Evolutionary conservation across 495 filamentous ascomycete species (phyloP).

Genomic region (Trichoderma gamsii): DNA sequence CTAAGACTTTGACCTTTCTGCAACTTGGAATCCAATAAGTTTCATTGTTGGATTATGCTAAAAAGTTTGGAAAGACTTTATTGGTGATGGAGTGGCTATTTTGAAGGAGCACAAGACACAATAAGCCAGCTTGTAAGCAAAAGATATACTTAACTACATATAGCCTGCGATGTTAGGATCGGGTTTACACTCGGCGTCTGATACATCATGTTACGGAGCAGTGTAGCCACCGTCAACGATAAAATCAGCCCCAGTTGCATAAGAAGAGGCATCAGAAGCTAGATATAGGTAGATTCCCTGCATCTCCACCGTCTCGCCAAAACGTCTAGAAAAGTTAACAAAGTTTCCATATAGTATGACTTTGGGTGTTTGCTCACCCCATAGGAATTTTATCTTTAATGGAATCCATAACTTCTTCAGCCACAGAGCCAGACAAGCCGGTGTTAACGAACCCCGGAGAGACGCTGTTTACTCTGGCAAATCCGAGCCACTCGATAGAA

Average conservation of each 20-base stretch:
- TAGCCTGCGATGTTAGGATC: too few species aligned
- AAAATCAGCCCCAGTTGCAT: slow-evolving; percentile 77
- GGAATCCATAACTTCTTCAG: slow-evolving; percentile 61
- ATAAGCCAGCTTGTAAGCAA: too few species aligned
- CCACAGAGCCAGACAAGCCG: slow-evolving; percentile 70
- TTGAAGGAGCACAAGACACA: too few species aligned
- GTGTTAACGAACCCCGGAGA: slow-evolving; percentile 86
- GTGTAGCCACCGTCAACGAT: slow-evolving; percentile 64
- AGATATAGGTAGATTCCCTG: slow-evolving; percentile 85
- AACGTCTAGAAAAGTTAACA: slow-evolving; percentile 41
- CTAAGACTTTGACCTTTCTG: too few species aligned
- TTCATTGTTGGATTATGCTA: too few species aligned
- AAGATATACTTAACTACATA: too few species aligned
- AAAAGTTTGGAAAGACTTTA: too few species aligned
- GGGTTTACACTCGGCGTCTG: too few species aligned
- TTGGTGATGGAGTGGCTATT: too few species aligned
- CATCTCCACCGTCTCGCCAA: slow-evolving; percentile 67
- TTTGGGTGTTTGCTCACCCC: slow-evolving; percentile 45
- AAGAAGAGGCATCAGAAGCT: slow-evolving; percentile 74
- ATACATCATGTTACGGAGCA: slow-evolving; percentile 26
- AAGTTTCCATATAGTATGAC: background rate
- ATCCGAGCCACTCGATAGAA: slow-evolving; percentile 81
- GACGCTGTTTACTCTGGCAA: slow-evolving; percentile 74
- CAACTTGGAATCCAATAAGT: too few species aligned
- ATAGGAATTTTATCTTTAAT: slow-evolving; percentile 81